Percentiles rank a stretch among this genome's conserved stretches.
phyloP scores from a whole-genome alignment of 192 early-diverging fungal species.

The Linnemannia hyalina region DNA sequence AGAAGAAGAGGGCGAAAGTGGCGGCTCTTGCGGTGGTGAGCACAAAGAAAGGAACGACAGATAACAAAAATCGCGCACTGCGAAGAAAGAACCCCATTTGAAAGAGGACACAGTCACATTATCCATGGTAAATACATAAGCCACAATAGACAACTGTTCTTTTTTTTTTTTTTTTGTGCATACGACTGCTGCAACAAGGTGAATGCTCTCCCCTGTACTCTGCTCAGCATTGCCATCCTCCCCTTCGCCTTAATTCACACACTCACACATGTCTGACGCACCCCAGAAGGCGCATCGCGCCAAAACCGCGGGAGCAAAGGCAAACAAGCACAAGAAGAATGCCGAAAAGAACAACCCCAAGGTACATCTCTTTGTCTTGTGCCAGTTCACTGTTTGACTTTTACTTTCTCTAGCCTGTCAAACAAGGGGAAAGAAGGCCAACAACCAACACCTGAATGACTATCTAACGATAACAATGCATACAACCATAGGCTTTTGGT shows the following conservation, averaged over 20 bases:
- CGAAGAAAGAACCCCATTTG: background rate
- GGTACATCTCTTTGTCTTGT: constrained; percentile 55
- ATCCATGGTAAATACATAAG: constrained; percentile 26
- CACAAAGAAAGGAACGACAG: background rate
- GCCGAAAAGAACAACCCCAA: constrained; percentile 91
- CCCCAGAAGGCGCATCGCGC: constrained; percentile 87
- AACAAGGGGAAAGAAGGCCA: no score
- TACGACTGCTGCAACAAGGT: background rate
- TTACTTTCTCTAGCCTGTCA: background rate
- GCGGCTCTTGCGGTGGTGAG: no score
- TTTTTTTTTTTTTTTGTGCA: constrained; percentile 31
- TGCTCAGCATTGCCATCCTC: background rate
- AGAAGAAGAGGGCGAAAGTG: background rate
- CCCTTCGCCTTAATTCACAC: constrained; percentile 7
- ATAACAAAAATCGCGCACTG: background rate
- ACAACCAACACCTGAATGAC: background rate
- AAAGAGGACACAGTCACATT: background rate
- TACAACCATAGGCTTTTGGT: constrained; percentile 72
- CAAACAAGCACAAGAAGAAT: constrained; percentile 80
- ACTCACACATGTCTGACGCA: constrained; percentile 31
- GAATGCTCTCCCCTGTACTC: constrained; percentile 9
- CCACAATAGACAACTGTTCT: constrained; percentile 20
- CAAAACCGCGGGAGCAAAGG: constrained; percentile 87
- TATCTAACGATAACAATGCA: background rate
- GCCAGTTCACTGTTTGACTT: background rate